Conservation (phyloP, 1,284 basidiomycete species). For the Ganoderma multipileum region DNA sequence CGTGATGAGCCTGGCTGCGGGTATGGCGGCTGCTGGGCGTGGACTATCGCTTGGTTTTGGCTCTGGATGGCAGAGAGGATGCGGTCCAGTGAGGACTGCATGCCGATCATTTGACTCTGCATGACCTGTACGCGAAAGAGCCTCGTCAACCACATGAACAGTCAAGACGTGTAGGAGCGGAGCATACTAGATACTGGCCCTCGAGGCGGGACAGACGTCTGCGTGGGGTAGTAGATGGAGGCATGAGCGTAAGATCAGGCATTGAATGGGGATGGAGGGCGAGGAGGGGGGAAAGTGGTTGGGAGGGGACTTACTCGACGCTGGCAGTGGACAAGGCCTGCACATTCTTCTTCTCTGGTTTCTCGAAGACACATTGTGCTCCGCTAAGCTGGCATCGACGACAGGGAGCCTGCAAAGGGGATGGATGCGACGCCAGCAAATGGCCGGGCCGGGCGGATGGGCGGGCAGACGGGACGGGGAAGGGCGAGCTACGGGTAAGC, state of each 20-base stretch:
- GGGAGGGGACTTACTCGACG: slow-evolving; percentile 66
- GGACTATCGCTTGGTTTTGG: slow-evolving; percentile 44
- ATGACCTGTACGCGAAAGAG: slow-evolving; percentile 61
- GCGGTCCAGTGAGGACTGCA: slow-evolving; percentile 85
- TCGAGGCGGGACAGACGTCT: slow-evolving; percentile 84
- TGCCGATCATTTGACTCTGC: slow-evolving; percentile 91
- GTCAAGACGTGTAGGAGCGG: slow-evolving; percentile 14
- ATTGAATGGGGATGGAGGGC: slow-evolving; percentile 19
- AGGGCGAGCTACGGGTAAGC: slow-evolving; percentile 12
- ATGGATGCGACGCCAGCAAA: background rate
- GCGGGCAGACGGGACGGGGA: slow-evolving; percentile 49
- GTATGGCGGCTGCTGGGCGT: slow-evolving; percentile 15
- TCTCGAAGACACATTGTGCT: slow-evolving; percentile 89
- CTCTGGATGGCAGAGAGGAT: slow-evolving; percentile 74
- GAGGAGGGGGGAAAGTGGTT: slow-evolving; percentile 4
- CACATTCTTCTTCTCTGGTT: slow-evolving; percentile 84
- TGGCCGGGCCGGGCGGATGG: slow-evolving; percentile 67
- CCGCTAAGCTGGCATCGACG: slow-evolving; percentile 88
- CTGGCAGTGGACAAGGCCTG: slow-evolving; percentile 67
- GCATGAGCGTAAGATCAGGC: slow-evolving; percentile 22
- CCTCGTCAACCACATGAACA: background rate
- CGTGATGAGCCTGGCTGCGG: slow-evolving; percentile 34
- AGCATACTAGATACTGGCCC: slow-evolving; percentile 78
- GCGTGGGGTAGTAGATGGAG: slow-evolving; percentile 31
- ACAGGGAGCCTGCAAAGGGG: slow-evolving; percentile 74